These are phyloP conservation scores for Nannochloris sp. DNA, from an alignment of 139 green algal genomes.

Conservation along the genomic window DNA sequence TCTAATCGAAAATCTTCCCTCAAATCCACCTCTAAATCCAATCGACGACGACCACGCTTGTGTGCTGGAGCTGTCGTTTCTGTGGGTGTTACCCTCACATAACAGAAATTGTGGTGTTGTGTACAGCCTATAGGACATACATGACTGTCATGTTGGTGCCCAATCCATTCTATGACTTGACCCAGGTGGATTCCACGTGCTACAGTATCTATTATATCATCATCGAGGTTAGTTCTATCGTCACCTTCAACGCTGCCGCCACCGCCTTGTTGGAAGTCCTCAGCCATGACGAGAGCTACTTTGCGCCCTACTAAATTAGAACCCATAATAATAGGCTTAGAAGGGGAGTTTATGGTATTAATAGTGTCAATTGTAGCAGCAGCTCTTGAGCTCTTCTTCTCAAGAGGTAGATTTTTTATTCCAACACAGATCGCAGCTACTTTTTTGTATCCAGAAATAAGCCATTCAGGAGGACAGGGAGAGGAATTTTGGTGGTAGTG, in stretches of 20 bases:
- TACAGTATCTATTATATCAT: not conserved
- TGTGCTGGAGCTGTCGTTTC: not conserved
- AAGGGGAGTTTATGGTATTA: too few species aligned
- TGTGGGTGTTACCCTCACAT: not conserved
- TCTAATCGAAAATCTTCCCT: not conserved
- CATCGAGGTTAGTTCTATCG: too few species aligned
- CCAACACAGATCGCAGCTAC: not conserved
- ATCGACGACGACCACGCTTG: not conserved
- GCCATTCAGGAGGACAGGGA: not conserved
- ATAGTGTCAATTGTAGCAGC: too few species aligned
- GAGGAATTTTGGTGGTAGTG: too few species aligned
- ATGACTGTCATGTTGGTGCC: not conserved
- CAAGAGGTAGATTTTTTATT: not conserved
- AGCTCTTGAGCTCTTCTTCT: too few species aligned
- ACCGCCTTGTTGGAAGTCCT: not conserved
- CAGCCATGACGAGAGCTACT: not conserved
- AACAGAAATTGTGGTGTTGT: not conserved
- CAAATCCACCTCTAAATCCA: not conserved
- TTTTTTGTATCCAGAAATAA: not conserved
- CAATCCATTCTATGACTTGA: not conserved
- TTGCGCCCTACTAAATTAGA: not conserved
- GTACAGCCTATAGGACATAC: not conserved
- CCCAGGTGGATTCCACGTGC: not conserved
- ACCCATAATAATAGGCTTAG: too few species aligned
- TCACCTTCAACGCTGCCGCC: too few species aligned